Conservation (phyloP, 2,329 filamentous ascomycete species). For the Colletotrichum tropicicola region DNA sequence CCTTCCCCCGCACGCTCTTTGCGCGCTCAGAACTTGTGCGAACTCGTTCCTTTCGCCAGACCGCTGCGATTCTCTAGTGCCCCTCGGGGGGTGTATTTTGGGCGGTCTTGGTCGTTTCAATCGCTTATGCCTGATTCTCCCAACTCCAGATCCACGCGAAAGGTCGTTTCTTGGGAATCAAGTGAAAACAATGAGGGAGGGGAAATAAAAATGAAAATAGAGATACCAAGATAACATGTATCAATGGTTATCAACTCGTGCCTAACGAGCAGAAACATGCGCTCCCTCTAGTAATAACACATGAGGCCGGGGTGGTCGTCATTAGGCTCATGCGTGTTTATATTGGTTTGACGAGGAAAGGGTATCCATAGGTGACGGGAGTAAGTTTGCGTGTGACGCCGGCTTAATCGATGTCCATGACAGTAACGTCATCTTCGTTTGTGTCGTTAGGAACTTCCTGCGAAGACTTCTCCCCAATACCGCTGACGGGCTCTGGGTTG, state of each 20-base stretch:
- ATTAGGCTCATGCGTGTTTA: not conserved
- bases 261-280: not conserved
- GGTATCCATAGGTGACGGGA: not conserved
- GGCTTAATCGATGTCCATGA: conserved; percentile 50
- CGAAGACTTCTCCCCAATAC: conserved; percentile 33
- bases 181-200: not conserved
- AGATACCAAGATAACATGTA: not conserved
- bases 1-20: not conserved
- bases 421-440: conserved; percentile 42
- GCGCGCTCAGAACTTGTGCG: not conserved
- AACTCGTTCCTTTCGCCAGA: not conserved
- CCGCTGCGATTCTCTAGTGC: conserved; percentile 2
- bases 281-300: not conserved
- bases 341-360: not conserved
- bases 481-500: conserved; percentile 37
- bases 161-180: conserved; percentile 4
- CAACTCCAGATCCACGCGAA: not conserved
- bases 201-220: not conserved
- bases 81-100: not conserved
- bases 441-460: conserved; percentile 6
- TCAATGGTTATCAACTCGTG: not conserved
- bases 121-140: conserved; percentile 16
- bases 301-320: not conserved
- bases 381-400: not conserved
- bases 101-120: not conserved